A percentile compares a stretch with the other conserved stretches of the same genome.
Evolutionary conservation across 768 basidiomycete genomes (phyloP).

Genomic region (Boletus speciosus): DNA sequence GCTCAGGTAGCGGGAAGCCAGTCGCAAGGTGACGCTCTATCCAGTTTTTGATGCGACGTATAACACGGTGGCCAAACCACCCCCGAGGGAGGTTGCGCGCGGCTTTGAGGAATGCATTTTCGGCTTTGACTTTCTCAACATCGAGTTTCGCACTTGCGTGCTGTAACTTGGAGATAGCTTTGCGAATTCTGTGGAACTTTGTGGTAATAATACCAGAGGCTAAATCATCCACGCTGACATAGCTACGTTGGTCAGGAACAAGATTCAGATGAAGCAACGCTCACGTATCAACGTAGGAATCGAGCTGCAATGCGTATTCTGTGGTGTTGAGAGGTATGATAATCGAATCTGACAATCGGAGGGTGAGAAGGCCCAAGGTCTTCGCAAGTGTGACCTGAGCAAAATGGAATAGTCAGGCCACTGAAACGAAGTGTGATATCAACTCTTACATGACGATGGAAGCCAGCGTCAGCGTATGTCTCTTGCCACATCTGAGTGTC

Average conservation of each 20-base stretch:
- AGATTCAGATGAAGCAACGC: slow-evolving; percentile 27
- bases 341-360: slow-evolving; percentile 58
- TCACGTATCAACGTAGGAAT: slow-evolving; percentile 56
- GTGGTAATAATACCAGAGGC: slow-evolving; percentile 19
- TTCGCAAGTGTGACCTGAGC: slow-evolving; percentile 60
- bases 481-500: slow-evolving; percentile 72
- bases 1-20: not conserved
- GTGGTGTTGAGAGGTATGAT: slow-evolving; percentile 74
- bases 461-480: slow-evolving; percentile 70
- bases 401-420: not conserved
- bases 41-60: slow-evolving; percentile 22
- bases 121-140: slow-evolving; percentile 53
- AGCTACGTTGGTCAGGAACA: slow-evolving; percentile 12
- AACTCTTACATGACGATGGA: slow-evolving; percentile 59
- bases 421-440: not conserved
- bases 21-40: slow-evolving; percentile 21
- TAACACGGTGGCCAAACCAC: not conserved
- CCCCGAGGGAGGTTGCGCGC: slow-evolving; percentile 30
- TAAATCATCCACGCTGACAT: slow-evolving; percentile 51
- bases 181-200: slow-evolving; percentile 43
- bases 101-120: slow-evolving; percentile 47
- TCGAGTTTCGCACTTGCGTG: slow-evolving; percentile 54
- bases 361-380: slow-evolving; percentile 55
- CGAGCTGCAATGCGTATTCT: slow-evolving; percentile 63
- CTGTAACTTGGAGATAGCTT: slow-evolving; percentile 46